These are phyloP conservation scores for Nothopassalora personata DNA, from an alignment of 2,329 filamentous ascomycete genomes.

Conservation along the genomic window DNA sequence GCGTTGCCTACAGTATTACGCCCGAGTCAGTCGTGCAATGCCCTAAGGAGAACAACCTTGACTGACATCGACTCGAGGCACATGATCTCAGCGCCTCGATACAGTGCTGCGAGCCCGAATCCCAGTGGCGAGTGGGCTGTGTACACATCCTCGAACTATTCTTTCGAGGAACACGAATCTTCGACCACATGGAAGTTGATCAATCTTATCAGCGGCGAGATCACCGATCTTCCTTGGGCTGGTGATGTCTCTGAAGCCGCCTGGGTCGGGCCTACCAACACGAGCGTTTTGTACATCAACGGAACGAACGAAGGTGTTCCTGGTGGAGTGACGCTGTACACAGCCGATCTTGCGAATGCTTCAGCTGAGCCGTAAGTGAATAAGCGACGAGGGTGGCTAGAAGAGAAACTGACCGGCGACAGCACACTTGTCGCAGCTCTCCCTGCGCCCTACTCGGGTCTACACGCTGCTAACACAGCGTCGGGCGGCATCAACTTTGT, in stretches of 20 bases:
- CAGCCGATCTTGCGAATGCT: conserved; percentile 31
- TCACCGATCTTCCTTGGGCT: conserved; percentile 20
- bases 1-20: conserved; percentile 7
- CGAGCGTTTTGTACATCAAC: conserved; percentile 29
- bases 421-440: conserved; percentile 29
- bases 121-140: conserved; percentile 31
- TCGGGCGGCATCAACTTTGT: conserved; percentile 28
- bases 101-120: conserved; percentile 20
- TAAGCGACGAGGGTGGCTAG: too few relatives aligned
- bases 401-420: not conserved
- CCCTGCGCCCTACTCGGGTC: conserved; percentile 34
- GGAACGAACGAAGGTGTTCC: conserved; percentile 21
- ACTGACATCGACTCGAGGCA: conserved; percentile 16
- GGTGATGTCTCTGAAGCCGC: conserved; percentile 23
- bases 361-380: conserved; percentile 15
- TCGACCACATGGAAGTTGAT: conserved; percentile 23
- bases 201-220: conserved; percentile 19
- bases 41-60: not conserved
- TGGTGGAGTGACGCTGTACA: conserved; percentile 36
- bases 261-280: conserved; percentile 31
- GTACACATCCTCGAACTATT: conserved; percentile 22
- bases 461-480: conserved; percentile 30
- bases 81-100: conserved; percentile 26
- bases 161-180: conserved; percentile 21
- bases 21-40: conserved; percentile 8